Evolutionary conservation across 306 rosid species (phyloP).

Genomic region (Carpinus fangiana): DNA sequence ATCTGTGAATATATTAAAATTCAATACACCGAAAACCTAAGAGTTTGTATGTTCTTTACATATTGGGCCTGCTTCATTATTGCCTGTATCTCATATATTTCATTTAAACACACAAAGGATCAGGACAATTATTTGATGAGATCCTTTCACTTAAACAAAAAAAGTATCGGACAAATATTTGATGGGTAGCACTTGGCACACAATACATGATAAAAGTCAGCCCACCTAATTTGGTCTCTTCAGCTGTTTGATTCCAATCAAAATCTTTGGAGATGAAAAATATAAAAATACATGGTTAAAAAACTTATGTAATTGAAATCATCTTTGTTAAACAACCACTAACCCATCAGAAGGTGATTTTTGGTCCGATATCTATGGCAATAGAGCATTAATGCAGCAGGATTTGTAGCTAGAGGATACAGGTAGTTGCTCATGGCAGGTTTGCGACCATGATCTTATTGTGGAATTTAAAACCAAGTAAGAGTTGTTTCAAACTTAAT

Average conservation of each 20-base stretch:
- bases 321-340: neutral
- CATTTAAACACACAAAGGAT: neutral
- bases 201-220: neutral
- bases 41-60: slow-evolving; percentile 24
- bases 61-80: slow-evolving; percentile 10
- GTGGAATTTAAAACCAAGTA: neutral
- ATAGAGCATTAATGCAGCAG: neutral
- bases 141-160: neutral
- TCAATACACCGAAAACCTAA: slow-evolving; percentile 44
- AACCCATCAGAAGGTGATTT: neutral
- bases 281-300: neutral
- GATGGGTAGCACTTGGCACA: neutral
- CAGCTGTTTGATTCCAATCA: neutral
- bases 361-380: neutral
- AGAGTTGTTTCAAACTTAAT: neutral
- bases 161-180: neutral
- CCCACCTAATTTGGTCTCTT: neutral
- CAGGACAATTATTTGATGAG: neutral
- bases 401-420: neutral
- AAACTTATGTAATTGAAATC: neutral
- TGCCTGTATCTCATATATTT: neutral
- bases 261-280: neutral
- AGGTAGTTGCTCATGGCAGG: neutral
- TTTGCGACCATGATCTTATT: neutral
- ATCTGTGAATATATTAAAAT: slow-evolving; percentile 57